A percentile compares a stretch with the other conserved stretches of the same genome.
These are phyloP conservation scores for Anastatica hierochuntica DNA, from an alignment of 345 rosid genomes.

Conservation along the genomic window DNA sequence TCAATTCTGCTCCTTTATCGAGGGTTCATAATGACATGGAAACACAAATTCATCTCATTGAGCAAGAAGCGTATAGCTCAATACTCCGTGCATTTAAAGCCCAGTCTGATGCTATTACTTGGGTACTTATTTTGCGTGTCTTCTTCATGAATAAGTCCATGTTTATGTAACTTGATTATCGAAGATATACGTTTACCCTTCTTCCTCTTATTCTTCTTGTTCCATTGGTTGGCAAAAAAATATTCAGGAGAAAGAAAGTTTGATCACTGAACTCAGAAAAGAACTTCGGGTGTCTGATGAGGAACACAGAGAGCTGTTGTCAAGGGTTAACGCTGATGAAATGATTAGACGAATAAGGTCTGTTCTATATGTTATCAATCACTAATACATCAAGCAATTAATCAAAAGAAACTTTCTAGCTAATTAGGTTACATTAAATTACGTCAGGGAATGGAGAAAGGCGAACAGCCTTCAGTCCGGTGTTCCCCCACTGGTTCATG, in stretches of 20 bases:
- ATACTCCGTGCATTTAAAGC: slow-evolving; percentile 96
- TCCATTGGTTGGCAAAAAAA: too few species aligned
- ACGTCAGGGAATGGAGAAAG: slow-evolving; percentile 89
- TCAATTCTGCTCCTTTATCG: slow-evolving; percentile 48
- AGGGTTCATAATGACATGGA: slow-evolving; percentile 83
- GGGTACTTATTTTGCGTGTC: slow-evolving; percentile 47
- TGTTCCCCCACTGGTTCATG: slow-evolving; percentile 55
- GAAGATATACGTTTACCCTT: background rate
- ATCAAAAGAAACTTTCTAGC: background rate
- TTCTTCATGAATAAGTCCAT: background rate
- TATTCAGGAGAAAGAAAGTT: slow-evolving; percentile 95
- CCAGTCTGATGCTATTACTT: slow-evolving; percentile 92
- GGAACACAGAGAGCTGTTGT: slow-evolving; percentile 79
- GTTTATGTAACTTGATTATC: background rate
- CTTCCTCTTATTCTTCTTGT: too few species aligned
- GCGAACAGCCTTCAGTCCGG: slow-evolving; percentile 54
- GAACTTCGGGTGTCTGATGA: slow-evolving; percentile 96
- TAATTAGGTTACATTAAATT: background rate
- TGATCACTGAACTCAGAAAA: slow-evolving; percentile 91
- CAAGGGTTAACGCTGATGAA: slow-evolving; percentile 86
- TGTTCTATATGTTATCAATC: too few species aligned
- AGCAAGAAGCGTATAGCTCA: slow-evolving; percentile 86
- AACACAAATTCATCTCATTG: slow-evolving; percentile 79
- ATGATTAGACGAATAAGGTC: slow-evolving; percentile 78
- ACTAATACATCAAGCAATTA: background rate